phyloP scores from a whole-genome alignment of 108 stramenopile genomes.

The Nitzschia sp. region DNA sequence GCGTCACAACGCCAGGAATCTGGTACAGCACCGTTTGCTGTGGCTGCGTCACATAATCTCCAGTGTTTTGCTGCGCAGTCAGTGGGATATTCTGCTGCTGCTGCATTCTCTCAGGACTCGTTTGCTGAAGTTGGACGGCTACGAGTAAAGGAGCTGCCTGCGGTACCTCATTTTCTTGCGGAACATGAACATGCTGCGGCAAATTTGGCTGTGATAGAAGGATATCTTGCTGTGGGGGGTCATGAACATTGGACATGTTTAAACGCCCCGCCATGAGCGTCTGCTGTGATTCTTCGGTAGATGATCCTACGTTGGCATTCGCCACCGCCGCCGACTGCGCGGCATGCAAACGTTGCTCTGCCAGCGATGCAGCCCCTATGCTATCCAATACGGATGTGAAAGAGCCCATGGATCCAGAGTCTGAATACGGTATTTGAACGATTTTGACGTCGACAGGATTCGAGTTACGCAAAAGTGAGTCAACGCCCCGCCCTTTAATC shows the following conservation, averaged over 20 bases:
- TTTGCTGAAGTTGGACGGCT: neutral
- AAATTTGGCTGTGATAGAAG: no score
- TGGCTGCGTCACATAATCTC: neutral
- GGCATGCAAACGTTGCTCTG: slow-evolving; percentile 7
- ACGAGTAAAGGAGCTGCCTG: slow-evolving; percentile 4
- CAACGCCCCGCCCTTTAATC: neutral
- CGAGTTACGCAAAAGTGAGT: neutral
- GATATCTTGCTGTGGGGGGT: neutral
- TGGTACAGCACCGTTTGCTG: slow-evolving; percentile 29
- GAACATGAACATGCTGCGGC: neutral
- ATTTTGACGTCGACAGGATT: neutral
- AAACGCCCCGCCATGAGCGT: neutral
- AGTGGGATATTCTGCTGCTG: neutral
- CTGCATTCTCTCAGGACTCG: neutral
- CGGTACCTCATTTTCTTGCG: neutral
- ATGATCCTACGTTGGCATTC: neutral
- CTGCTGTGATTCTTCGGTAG: neutral
- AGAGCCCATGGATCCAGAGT: slow-evolving; percentile 2
- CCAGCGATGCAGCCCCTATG: slow-evolving; percentile 9
- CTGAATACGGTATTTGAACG: neutral
- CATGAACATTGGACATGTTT: neutral
- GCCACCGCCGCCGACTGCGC: neutral
- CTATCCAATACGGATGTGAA: slow-evolving; percentile 11
- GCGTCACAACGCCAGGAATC: slow-evolving; percentile 33
- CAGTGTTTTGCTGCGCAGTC: neutral